Conservation (phyloP, 2,329 filamentous ascomycete genomes). For the Fusarium tjaetaba region DNA sequence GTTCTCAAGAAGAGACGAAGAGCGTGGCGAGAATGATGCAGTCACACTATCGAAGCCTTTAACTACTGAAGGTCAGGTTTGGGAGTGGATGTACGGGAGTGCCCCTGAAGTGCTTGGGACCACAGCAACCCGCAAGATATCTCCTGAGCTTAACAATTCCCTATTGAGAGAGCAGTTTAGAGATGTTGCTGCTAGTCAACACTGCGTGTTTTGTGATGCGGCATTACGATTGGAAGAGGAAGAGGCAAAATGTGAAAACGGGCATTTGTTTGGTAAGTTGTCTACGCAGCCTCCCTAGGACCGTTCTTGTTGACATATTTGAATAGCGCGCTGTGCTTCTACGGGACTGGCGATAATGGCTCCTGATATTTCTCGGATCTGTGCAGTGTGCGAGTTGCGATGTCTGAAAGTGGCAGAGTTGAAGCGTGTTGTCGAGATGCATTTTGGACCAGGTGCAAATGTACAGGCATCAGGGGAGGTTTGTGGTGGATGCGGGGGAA, state of each 20-base stretch:
- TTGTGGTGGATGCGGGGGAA: constrained; percentile 55
- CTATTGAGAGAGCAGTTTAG: constrained; percentile 53
- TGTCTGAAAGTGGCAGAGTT: constrained; percentile 59
- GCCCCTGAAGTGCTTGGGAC: constrained; percentile 58
- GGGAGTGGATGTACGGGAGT: constrained; percentile 69
- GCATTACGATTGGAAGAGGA: constrained; percentile 47
- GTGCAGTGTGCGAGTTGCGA: constrained; percentile 63
- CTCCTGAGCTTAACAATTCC: constrained; percentile 25
- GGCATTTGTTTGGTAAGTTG: constrained; percentile 54
- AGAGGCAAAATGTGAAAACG: constrained; percentile 52
- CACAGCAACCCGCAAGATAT: constrained; percentile 37
- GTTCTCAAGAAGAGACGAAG: constrained; percentile 48
- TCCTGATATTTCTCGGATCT: constrained; percentile 63
- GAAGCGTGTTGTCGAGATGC: constrained; percentile 45
- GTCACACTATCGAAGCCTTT: constrained; percentile 16
- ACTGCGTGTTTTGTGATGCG: constrained; percentile 60
- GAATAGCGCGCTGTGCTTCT: constrained; percentile 61
- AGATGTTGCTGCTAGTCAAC: constrained; percentile 49
- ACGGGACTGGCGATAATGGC: constrained; percentile 64
- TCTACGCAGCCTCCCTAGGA: not conserved
- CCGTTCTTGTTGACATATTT: not conserved
- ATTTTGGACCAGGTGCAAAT: constrained; percentile 43
- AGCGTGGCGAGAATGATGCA: constrained; percentile 4
- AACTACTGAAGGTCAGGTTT: constrained; percentile 64
- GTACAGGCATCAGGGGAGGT: constrained; percentile 48